Evolutionary conservation across 805 yeast species (phyloP).

Genomic region (Candida tibetensis): DNA sequence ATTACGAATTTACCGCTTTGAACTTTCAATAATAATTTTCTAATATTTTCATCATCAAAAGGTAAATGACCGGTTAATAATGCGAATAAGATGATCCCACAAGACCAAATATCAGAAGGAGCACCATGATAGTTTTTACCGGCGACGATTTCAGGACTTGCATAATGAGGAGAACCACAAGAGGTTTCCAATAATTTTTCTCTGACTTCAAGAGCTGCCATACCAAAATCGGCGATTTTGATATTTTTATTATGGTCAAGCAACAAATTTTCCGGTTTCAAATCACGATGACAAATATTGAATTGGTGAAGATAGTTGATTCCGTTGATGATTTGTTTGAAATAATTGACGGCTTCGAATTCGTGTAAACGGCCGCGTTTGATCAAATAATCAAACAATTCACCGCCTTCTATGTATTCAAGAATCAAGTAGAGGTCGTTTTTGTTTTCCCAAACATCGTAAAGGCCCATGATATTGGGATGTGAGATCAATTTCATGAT

Average conservation of each 20-base stretch:
- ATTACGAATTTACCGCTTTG: constrained; percentile 84
- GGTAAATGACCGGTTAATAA: constrained; percentile 92
- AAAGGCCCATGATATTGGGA: constrained; percentile 73
- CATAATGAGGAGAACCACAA: constrained; percentile 98
- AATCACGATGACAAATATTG: constrained; percentile 84
- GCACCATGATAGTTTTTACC: constrained; percentile 96
- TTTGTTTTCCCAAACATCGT: constrained; percentile 86
- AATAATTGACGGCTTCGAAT: constrained; percentile 84
- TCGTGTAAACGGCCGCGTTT: constrained; percentile 87
- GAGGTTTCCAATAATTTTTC: constrained; percentile 86
- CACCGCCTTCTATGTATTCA: constrained; percentile 98
- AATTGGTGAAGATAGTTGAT: constrained; percentile 81
- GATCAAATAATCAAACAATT: constrained; percentile 85
- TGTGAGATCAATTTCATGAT: constrained; percentile 80
- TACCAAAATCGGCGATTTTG: constrained; percentile 97
- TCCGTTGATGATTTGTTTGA: constrained; percentile 81
- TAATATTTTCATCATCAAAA: constrained; percentile 92
- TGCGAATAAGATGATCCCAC: constrained; percentile 94
- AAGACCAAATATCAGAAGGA: constrained; percentile 97
- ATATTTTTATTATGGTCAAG: constrained; percentile 83
- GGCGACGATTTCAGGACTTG: constrained; percentile 96
- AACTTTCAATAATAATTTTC: constrained; percentile 82
- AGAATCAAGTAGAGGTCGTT: constrained; percentile 80
- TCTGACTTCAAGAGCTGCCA: constrained; percentile 93
- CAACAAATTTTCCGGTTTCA: constrained; percentile 76